Conservation (phyloP, 208 protist genomes). For the Leishmania guyanensis region DNA sequence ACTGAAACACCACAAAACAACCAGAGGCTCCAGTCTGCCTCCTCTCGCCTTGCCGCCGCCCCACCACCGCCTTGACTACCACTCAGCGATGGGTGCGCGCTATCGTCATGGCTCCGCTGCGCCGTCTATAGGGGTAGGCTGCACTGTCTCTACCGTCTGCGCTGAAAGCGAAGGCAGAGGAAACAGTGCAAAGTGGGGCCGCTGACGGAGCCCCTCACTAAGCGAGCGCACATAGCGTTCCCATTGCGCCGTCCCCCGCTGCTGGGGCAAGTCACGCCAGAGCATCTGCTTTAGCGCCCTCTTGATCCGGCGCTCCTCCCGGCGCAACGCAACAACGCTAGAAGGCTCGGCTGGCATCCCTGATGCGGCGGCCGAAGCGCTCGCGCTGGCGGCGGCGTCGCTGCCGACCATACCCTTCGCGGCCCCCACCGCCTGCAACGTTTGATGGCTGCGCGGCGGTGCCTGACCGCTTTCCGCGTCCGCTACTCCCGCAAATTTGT, state of each 20-base stretch:
- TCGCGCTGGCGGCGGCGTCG: not conserved
- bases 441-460: not conserved
- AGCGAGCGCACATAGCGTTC: conserved; percentile 48
- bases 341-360: not conserved
- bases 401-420: not conserved
- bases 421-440: not conserved
- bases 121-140: not conserved
- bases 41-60: not conserved
- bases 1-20: not conserved
- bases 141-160: not conserved
- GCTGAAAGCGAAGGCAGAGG: conserved; percentile 12
- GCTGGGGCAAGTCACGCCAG: conserved; percentile 48
- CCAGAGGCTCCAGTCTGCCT: not conserved
- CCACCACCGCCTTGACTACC: not conserved
- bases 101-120: not conserved
- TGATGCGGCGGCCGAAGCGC: not conserved
- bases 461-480: not conserved
- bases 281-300: conserved; percentile 61
- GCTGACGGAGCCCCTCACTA: conserved; percentile 38
- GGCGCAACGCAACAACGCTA: conserved; percentile 13
- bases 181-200: conserved; percentile 9
- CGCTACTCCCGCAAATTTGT: not conserved
- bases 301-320: conserved; percentile 51
- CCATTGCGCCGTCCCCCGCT: conserved; percentile 44
- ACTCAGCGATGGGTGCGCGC: not conserved